Conservation (phyloP, 176 grass and related monocot genomes). For the Juncus effusus region DNA sequence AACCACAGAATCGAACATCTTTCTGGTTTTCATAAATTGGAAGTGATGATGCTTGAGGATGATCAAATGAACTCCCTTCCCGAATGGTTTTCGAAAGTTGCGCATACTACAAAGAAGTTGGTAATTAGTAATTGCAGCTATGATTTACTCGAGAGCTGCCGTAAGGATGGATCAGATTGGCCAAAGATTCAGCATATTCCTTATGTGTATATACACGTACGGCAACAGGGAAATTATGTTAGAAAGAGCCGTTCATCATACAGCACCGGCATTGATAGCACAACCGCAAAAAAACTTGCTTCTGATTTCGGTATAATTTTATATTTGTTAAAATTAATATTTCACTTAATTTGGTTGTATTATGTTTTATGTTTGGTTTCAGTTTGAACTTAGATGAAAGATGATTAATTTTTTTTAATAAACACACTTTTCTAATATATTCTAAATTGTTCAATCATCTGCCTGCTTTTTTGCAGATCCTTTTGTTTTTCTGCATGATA, state of each 20-base stretch:
- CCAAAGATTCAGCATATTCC: slow-evolving; percentile 4
- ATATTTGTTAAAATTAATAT: too few species aligned
- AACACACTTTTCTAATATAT: too few species aligned
- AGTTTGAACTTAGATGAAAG: too few species aligned
- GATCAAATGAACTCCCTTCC: slow-evolving; percentile 3
- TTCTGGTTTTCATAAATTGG: background rate
- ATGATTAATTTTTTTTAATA: too few species aligned
- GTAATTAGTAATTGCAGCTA: background rate
- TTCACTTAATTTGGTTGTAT: too few species aligned
- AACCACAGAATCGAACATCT: background rate
- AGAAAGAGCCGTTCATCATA: slow-evolving; percentile 7
- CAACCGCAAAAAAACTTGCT: slow-evolving; percentile 1
- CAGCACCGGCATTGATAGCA: slow-evolving; percentile 16
- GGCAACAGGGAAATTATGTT: background rate
- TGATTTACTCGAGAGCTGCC: background rate
- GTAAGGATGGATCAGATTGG: background rate
- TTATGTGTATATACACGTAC: slow-evolving; percentile 3
- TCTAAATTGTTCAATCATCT: too few species aligned
- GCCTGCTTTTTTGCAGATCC: too few species aligned
- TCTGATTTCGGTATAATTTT: too few species aligned
- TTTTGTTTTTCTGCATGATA: too few species aligned
- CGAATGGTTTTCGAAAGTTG: background rate
- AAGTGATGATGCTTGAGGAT: background rate
- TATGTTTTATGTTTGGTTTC: too few species aligned
- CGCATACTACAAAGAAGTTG: background rate